Evolutionary conservation across 345 rosid genomes (phyloP).

Genomic region (Rhodomyrtus tomentosa): DNA sequence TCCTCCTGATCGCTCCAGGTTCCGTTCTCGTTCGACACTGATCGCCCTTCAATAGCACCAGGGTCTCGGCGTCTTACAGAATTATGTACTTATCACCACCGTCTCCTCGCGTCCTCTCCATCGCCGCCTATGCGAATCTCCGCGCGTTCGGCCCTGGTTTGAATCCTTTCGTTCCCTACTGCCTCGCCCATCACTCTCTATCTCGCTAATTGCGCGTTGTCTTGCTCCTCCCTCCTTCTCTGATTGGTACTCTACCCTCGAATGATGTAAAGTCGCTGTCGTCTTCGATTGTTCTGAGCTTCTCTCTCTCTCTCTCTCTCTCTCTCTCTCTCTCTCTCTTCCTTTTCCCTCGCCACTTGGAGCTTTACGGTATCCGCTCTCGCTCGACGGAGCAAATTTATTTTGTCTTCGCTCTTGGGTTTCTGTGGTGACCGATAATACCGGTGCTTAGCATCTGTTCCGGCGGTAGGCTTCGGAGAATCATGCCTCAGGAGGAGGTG

Average conservation of each 20-base stretch:
- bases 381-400: background rate
- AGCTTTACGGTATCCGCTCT: background rate
- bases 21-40: background rate
- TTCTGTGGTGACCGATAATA: background rate
- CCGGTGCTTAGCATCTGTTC: background rate
- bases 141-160: conserved; percentile 86
- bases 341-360: background rate
- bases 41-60: background rate
- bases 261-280: conserved; percentile 2
- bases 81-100: conserved; percentile 48
- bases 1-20: conserved; percentile 7
- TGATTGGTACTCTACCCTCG: background rate
- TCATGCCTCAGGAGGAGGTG: conserved; percentile 38
- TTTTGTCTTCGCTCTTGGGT: background rate
- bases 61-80: conserved; percentile 3
- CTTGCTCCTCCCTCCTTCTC: conserved; percentile 5
- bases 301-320: background rate
- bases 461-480: background rate
- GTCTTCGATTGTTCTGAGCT: background rate
- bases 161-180: conserved; percentile 87
- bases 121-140: conserved; percentile 34
- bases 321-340: background rate
- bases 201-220: conserved; percentile 28
- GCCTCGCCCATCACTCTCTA: conserved; percentile 71
- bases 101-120: conserved; percentile 24